A percentile compares a stretch with the other conserved stretches of the same genome.
These are phyloP conservation scores for Margaritispora aquatica DNA, from an alignment of 495 filamentous ascomycete species.

Conservation along the genomic window DNA sequence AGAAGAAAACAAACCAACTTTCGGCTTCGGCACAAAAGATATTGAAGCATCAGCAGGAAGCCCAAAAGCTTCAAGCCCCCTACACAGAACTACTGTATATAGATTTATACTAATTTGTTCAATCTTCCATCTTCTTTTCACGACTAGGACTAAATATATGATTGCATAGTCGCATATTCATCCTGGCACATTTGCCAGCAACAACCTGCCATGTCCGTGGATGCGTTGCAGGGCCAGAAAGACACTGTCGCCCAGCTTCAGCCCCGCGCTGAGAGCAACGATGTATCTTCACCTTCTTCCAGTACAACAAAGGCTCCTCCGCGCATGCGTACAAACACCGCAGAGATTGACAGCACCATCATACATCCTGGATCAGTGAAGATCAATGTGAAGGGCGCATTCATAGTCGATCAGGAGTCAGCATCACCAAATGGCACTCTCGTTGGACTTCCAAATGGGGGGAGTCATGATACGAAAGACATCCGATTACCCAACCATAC, in stretches of 20 bases:
- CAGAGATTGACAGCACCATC: constrained; percentile 67
- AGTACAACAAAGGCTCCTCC: constrained; percentile 1
- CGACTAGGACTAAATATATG: neutral
- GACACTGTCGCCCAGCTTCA: neutral
- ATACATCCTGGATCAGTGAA: constrained; percentile 76
- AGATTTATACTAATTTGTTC: neutral
- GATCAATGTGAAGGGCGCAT: constrained; percentile 94
- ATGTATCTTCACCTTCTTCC: constrained; percentile 7
- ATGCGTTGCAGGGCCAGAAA: constrained; percentile 15
- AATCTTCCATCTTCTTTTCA: neutral
- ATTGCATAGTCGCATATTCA: constrained; percentile 8
- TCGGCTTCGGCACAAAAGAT: neutral
- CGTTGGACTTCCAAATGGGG: constrained; percentile 42
- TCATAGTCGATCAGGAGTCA: constrained; percentile 80
- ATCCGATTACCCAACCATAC: constrained; percentile 96
- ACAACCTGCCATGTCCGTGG: constrained; percentile 19
- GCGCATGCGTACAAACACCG: constrained; percentile 30
- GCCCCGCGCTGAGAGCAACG: neutral
- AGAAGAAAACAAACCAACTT: neutral
- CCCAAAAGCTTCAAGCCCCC: no score
- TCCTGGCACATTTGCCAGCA: constrained; percentile 11
- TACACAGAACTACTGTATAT: neutral
- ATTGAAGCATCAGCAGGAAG: neutral
- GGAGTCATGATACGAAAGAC: constrained; percentile 72
- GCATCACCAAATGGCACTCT: constrained; percentile 36